Conservation (phyloP, 1,284 basidiomycete species). For the Grifola frondosa region DNA sequence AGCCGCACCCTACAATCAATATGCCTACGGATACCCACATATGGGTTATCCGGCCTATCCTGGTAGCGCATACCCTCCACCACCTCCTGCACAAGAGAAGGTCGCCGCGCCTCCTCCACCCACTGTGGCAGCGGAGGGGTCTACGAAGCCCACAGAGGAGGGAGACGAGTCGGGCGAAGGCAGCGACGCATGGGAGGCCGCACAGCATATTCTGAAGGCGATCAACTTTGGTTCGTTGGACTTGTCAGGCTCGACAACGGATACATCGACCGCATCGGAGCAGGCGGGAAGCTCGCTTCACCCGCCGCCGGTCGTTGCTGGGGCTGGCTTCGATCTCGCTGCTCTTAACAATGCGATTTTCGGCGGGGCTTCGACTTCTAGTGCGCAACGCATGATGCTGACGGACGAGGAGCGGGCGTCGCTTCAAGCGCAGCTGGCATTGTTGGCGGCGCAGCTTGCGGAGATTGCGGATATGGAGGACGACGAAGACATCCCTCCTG, state of each 20-base stretch:
- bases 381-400: constrained; percentile 21
- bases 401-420: constrained; percentile 51
- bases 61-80: constrained; percentile 9
- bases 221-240: constrained; percentile 64
- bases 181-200: constrained; percentile 67
- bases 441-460: constrained; percentile 61
- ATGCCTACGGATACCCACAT: constrained; percentile 24
- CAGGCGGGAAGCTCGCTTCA: constrained; percentile 6
- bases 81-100: constrained; percentile 10
- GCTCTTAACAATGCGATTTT: constrained; percentile 11
- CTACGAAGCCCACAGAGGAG: constrained; percentile 16
- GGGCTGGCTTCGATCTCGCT: constrained; percentile 12
- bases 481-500: no score
- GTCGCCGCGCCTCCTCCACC: constrained; percentile 6
- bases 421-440: constrained; percentile 60
- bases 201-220: constrained; percentile 71
- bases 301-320: constrained; percentile 8
- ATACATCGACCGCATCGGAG: constrained; percentile 6
- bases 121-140: constrained; percentile 2
- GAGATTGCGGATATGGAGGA: constrained; percentile 49
- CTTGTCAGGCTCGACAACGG: constrained; percentile 26
- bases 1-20: constrained; percentile 21
- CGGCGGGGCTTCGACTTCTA: constrained; percentile 5
- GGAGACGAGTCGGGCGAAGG: constrained; percentile 42
- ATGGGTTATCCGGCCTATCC: constrained; percentile 26